Evolutionary conservation across 148 eudicot genomes (phyloP).

Genomic region (Rhododendron kiyosumense): DNA sequence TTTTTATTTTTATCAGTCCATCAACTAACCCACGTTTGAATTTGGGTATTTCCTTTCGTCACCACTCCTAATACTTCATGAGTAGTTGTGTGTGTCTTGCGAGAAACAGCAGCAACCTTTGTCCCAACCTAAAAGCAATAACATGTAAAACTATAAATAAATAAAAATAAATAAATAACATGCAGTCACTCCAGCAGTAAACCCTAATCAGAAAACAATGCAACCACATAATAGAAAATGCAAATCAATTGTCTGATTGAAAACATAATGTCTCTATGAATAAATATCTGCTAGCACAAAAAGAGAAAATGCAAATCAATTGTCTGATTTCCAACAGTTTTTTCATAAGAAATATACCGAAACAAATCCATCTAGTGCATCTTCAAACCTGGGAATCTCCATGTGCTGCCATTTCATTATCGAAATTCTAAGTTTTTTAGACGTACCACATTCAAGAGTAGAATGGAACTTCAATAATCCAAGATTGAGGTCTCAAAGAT

Average conservation of each 20-base stretch:
- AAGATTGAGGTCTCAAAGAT: not conserved
- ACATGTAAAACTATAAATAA: not conserved
- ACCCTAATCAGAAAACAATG: not conserved
- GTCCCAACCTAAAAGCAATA: constrained; percentile 69
- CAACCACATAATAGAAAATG: not conserved
- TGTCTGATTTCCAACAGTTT: not conserved
- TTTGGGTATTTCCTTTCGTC: constrained; percentile 85
- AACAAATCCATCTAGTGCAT: not conserved
- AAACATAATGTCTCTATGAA: not conserved
- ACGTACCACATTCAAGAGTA: too few species aligned
- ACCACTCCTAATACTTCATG: constrained; percentile 91
- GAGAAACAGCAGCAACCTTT: constrained; percentile 92
- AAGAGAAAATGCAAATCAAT: not conserved
- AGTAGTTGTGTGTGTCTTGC: constrained; percentile 89
- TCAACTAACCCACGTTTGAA: too few species aligned
- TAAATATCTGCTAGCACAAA: not conserved
- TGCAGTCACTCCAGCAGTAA: not conserved
- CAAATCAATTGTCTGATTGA: not conserved
- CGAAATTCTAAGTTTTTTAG: too few species aligned
- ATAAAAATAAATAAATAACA: too few species aligned
- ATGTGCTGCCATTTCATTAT: too few species aligned
- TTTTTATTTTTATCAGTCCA: too few species aligned
- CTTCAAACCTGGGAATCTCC: too few species aligned
- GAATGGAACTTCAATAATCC: too few species aligned
- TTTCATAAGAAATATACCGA: not conserved